Evolutionary conservation across 1,284 basidiomycete genomes (phyloP), one percentile per base, ranked within the genome.

Genomic region (Austropuccinia psidii): DNA sequence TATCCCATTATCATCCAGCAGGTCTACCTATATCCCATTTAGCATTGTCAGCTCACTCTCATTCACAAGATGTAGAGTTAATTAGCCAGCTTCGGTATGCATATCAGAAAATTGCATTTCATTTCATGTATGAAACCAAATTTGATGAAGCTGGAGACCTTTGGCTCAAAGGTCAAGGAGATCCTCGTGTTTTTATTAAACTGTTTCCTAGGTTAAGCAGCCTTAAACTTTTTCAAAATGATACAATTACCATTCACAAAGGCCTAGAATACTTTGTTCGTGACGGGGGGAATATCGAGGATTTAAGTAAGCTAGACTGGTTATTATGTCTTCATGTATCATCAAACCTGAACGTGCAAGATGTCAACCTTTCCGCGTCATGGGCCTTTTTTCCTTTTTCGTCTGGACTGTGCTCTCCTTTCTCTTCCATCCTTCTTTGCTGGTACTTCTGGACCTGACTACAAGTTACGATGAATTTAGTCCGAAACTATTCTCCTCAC

Each of bases 401-500:
- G 41, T 11, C 41, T 45, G 11, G 41, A 11, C 41, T 57, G 49
- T 60, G 43, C 21, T 37, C 17, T 43, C n/a, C 9, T 43, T 54
- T 27, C 15, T 67, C n/a, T n/a, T 55, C 33, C 39, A 35, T 55
- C 50, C 45, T 41, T 55, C 21, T 39, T 37, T 76, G 76, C 75
- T 62, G 75, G 77, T 65, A 77, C 77, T 76, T 60, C 73, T 74
- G 77, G 77, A 77, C 76, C 75, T 88, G 83, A 87, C 85, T 73
- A 78, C 77, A 83, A 92, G 90, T 92, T 86, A 85, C 85, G 82
- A 85, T 84, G 79, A 91, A 91, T 86, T 83, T 92, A 90, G 90
- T 91, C 84, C 86, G 85, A 84, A 92, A 92, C 80, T 92, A 92
- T 80, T 90, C 90, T 60, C 90, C 90, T 24, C 88, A 91, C 81